Base-by-base conservation (phyloP, 208 protist species). In the Crithidia sp. region DNA sequence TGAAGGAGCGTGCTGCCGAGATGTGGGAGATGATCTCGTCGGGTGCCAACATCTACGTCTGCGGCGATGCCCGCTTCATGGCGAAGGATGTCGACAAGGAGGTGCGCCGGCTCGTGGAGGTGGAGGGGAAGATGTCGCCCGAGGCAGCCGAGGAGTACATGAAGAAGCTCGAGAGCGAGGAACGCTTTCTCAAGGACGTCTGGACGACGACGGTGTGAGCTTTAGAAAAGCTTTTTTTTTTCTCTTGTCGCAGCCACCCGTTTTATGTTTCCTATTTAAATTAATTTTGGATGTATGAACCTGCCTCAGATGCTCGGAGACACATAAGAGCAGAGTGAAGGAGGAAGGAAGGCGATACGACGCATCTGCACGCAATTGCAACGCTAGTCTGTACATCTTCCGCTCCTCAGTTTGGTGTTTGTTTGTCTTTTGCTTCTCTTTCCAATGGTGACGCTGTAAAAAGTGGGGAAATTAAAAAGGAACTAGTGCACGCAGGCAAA, bases 31-130 rank as follows among this genome's bases (percentile, higher is more conserved):
- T 95, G 72, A 61, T 98, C 12, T 50, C 65, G 12, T 28, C 84
- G 2, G 81, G 87, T 5, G 96, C 84, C n/a, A 93, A 93, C 70
- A 36, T 98, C 12, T 97, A 96, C 74, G 70, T 98, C 12, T 98
- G 94, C 69, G 96, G 96, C 28, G 96, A 98, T 76, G 94, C 94
- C 3, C 89, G 93, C 75, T 78, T 85, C 76, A 98, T 98, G 94
- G 94, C 93, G 7, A 90, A 87, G 70, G 94, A 97, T 67, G 95
- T 98, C 6, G 89, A 97, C 62, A 67, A 68, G 40, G 79, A 84
- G 52, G 71, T 97, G 44, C 8, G 89, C n/a, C 50, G 71, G 8
- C 76, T 95, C 19, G 72, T 80, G 16, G 70, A 89, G 77, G 54
- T 79, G 62, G 52, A 93, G 47, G 89, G 81, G 19, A 69, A 79